Percentiles rank a stretch among this genome's conserved stretches.
Evolutionary conservation across 176 grass and related monocot genomes (phyloP).

Genomic region (Carex scoparia): DNA sequence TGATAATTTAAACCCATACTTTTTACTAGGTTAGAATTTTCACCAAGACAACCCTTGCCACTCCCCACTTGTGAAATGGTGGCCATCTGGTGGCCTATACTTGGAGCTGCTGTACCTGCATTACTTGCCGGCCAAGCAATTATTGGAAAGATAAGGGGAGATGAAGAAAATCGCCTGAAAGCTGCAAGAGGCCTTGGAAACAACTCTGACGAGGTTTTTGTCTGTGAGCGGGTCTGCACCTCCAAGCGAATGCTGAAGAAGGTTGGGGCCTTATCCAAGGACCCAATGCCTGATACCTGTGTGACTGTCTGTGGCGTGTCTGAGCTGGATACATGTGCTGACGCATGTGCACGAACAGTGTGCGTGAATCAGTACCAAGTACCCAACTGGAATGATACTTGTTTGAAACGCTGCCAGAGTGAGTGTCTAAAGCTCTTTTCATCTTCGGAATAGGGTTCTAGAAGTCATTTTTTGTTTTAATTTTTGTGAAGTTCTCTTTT

Average conservation of each 20-base stretch:
- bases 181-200: conserved; percentile 59
- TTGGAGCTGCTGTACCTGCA: conserved; percentile 50
- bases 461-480: not conserved
- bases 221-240: conserved; percentile 79
- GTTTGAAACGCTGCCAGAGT: conserved; percentile 78
- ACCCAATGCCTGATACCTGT: conserved; percentile 78
- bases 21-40: not conserved
- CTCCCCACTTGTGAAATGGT: conserved; percentile 30
- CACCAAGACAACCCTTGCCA: not conserved
- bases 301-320: conserved; percentile 84
- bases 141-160: conserved; percentile 48
- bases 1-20: not conserved
- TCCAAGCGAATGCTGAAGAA: conserved; percentile 88
- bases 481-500: conserved; percentile 28
- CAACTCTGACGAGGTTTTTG: conserved; percentile 68
- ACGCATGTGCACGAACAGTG: conserved; percentile 73
- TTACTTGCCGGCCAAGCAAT: conserved; percentile 55
- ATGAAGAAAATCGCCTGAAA: conserved; percentile 69
- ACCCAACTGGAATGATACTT: conserved; percentile 91
- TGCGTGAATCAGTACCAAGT: conserved; percentile 90
- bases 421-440: conserved; percentile 86
- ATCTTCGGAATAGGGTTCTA: conserved; percentile 18
- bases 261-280: conserved; percentile 82
- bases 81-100: conserved; percentile 65
- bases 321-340: conserved; percentile 70